Percentiles rank a stretch among this genome's conserved stretches.
phyloP scores from a whole-genome alignment of 2,329 filamentous ascomycete genomes.

The Fusarium lateritium region DNA sequence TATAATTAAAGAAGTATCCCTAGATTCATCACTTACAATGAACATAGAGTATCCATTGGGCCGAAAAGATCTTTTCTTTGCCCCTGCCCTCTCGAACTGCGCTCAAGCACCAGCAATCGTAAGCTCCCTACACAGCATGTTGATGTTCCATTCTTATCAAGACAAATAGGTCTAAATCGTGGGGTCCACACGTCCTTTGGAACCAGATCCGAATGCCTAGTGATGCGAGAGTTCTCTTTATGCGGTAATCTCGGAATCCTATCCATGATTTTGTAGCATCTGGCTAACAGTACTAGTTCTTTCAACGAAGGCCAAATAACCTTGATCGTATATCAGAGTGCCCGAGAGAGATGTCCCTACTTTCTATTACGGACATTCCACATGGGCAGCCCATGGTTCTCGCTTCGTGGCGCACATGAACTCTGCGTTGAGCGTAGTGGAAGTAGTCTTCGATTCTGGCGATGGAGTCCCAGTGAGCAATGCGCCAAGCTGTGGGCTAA shows the following conservation, averaged over 20 bases:
- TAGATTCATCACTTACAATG: slow-evolving; percentile 18
- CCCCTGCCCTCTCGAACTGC: slow-evolving; percentile 66
- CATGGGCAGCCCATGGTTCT: slow-evolving; percentile 61
- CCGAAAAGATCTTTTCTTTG: slow-evolving; percentile 71
- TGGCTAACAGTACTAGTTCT: slow-evolving; percentile 55
- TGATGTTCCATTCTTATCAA: slow-evolving; percentile 16
- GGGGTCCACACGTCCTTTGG: slow-evolving; percentile 62
- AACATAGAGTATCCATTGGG: slow-evolving; percentile 69
- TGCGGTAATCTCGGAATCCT: slow-evolving; percentile 59
- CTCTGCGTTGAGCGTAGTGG: slow-evolving; percentile 66
- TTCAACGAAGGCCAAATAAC: slow-evolving; percentile 71
- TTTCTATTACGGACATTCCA: slow-evolving; percentile 63
- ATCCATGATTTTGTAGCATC: neutral
- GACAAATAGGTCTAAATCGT: slow-evolving; percentile 60
- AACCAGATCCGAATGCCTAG: slow-evolving; percentile 61
- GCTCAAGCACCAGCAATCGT: slow-evolving; percentile 60
- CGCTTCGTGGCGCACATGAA: slow-evolving; percentile 67
- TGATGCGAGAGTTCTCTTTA: slow-evolving; percentile 67
- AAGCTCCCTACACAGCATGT: slow-evolving; percentile 15
- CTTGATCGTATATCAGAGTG: slow-evolving; percentile 66
- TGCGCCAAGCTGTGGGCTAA: slow-evolving; percentile 67
- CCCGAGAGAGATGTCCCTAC: slow-evolving; percentile 60
- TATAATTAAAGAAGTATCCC: neutral
- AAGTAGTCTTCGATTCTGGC: slow-evolving; percentile 64
- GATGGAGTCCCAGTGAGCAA: slow-evolving; percentile 63